These are phyloP conservation scores for Kwoniella shivajii DNA, from an alignment of 1,284 basidiomycete species.

Conservation along the genomic window DNA sequence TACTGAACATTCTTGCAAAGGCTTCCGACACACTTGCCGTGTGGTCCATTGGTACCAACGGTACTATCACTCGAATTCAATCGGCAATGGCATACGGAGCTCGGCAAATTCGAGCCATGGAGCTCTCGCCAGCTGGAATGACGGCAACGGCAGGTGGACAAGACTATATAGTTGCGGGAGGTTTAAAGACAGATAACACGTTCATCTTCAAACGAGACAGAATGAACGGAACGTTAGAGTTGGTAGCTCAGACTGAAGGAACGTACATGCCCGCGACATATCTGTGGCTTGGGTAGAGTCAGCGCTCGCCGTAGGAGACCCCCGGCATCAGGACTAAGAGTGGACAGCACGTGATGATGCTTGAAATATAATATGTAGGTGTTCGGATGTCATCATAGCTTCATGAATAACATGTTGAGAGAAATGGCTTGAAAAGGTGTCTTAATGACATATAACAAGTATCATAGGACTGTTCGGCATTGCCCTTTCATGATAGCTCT, in stretches of 20 bases:
- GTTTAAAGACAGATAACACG: conserved; percentile 5
- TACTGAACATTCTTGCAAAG: neutral
- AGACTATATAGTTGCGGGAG: conserved; percentile 3
- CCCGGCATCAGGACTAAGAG: too few relatives aligned
- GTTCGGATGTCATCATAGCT: too few relatives aligned
- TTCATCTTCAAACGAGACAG: conserved; percentile 6
- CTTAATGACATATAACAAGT: too few relatives aligned
- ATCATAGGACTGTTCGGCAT: too few relatives aligned
- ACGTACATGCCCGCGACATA: conserved; percentile 5
- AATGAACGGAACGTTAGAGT: conserved; percentile 1
- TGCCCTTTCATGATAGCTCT: too few relatives aligned
- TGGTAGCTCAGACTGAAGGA: conserved; percentile 4
- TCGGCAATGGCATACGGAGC: conserved; percentile 6
- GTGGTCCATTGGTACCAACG: conserved; percentile 8
- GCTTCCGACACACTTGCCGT: conserved; percentile 5
- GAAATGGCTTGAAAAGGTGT: too few relatives aligned
- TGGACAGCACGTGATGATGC: too few relatives aligned
- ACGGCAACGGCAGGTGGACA: conserved; percentile 1
- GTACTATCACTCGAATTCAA: conserved; percentile 4
- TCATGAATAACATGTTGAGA: too few relatives aligned
- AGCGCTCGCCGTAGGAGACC: conserved; percentile 25
- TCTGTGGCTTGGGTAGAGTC: conserved; percentile 8
- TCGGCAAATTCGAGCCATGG: conserved; percentile 9
- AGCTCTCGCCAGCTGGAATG: conserved; percentile 6
- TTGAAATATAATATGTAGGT: too few relatives aligned